Evolutionary conservation across 2,329 filamentous ascomycete genomes (phyloP).

Genomic region (Chlorencoelia australis): DNA sequence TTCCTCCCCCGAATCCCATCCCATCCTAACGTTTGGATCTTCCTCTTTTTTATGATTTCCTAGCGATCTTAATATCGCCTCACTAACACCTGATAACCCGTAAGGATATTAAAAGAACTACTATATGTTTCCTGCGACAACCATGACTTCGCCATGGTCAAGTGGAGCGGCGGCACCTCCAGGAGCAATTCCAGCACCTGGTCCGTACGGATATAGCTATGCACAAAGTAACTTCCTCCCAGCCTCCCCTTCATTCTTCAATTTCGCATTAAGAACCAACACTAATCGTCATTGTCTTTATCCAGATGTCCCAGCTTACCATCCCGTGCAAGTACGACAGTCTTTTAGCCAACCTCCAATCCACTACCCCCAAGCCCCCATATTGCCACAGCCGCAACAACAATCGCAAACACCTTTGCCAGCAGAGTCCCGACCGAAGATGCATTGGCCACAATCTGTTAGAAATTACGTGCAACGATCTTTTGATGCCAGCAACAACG

Average conservation of each 20-base stretch:
- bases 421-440: conserved; percentile 38
- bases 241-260: conserved; percentile 1
- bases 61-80: conserved; percentile 11
- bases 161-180: conserved; percentile 28
- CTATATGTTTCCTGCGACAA: conserved; percentile 19
- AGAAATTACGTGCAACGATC: conserved; percentile 82
- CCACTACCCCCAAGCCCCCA: conserved; percentile 25
- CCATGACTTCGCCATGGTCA: conserved; percentile 26
- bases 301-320: conserved; percentile 30
- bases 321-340: conserved; percentile 34
- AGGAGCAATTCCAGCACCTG: conserved; percentile 33
- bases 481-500: conserved; percentile 65
- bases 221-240: conserved; percentile 20
- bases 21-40: too few species aligned
- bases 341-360: conserved; percentile 25
- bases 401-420: conserved; percentile 22
- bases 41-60: too few species aligned
- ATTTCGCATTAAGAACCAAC: neutral
- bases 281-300: neutral
- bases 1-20: too few species aligned
- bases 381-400: conserved; percentile 10
- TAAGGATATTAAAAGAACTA: conserved; percentile 10
- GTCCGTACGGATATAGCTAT: conserved; percentile 21
- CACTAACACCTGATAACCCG: conserved; percentile 19
- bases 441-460: conserved; percentile 74